Evolutionary conservation across 129 eudicot genomes (phyloP).

Genomic region (Dittrichia graveolens): DNA sequence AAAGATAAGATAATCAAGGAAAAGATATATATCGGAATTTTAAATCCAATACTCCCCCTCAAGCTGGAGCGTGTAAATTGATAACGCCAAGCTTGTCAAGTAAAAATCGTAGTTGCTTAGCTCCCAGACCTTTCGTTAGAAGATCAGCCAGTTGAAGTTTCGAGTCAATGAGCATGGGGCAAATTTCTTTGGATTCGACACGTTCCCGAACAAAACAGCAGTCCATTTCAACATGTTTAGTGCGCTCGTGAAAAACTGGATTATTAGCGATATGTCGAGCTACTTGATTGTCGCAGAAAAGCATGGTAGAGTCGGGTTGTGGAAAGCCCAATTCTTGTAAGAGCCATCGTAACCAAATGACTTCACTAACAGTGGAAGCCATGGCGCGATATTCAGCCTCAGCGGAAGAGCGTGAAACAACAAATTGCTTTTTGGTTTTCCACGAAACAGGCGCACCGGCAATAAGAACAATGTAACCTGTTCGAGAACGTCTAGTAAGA

Average conservation of each 20-base stretch:
- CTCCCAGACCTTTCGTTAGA: background rate
- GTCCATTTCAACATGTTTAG: background rate
- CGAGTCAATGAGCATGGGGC: background rate
- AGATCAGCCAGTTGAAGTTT: background rate
- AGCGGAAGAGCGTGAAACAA: background rate
- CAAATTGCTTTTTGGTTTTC: background rate
- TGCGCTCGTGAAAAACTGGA: background rate
- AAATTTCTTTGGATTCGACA: background rate
- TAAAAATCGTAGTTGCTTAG: background rate
- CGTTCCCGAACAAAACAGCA: too few species aligned
- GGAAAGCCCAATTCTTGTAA: background rate
- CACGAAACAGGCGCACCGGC: background rate
- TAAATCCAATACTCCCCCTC: background rate
- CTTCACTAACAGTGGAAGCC: background rate
- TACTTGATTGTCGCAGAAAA: background rate
- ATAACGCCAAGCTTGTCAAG: background rate
- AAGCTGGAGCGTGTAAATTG: background rate
- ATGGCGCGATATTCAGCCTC: background rate
- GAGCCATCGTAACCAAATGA: background rate
- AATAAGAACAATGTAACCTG: background rate
- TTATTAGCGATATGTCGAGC: background rate
- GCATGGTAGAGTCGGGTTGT: background rate
- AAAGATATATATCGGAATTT: background rate
- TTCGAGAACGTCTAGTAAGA: background rate
- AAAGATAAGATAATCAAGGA: background rate